These are phyloP conservation scores for Pholiota conissans DNA, from an alignment of 768 basidiomycete genomes.

Conservation along the genomic window DNA sequence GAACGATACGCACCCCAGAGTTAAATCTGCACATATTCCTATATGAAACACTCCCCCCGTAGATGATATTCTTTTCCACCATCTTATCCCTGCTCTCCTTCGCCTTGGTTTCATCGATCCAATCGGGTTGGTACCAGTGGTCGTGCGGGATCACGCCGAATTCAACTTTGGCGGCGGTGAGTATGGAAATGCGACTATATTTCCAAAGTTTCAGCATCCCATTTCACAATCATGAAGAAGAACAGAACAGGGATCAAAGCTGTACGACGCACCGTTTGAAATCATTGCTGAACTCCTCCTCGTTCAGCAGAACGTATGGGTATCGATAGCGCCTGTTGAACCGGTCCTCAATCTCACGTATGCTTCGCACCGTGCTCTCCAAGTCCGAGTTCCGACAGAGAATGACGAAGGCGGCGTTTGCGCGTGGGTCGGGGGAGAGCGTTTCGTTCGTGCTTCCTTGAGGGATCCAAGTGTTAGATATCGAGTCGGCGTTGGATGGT, in stretches of 20 bases:
- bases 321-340: slow-evolving; percentile 81
- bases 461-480: slow-evolving; percentile 21
- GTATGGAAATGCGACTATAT: slow-evolving; percentile 27
- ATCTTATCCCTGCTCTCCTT: slow-evolving; percentile 57
- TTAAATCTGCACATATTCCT: slow-evolving; percentile 75
- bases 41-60: slow-evolving; percentile 39
- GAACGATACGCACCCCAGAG: slow-evolving; percentile 46
- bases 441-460: slow-evolving; percentile 12
- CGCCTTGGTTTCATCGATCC: slow-evolving; percentile 72
- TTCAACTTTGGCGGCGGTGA: slow-evolving; percentile 29
- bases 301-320: slow-evolving; percentile 87
- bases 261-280: slow-evolving; percentile 59
- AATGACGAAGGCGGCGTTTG: slow-evolving; percentile 45
- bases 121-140: slow-evolving; percentile 75
- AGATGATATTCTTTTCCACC: slow-evolving; percentile 46
- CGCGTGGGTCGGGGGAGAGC: slow-evolving; percentile 22
- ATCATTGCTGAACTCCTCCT: slow-evolving; percentile 71
- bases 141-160: slow-evolving; percentile 66
- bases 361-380: slow-evolving; percentile 59
- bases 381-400: slow-evolving; percentile 72
- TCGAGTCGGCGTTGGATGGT: background rate
- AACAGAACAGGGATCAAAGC: slow-evolving; percentile 3
- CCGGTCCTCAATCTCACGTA: slow-evolving; percentile 77
- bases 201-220: background rate
- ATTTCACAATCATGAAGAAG: background rate